A percentile compares a stretch with the other conserved stretches of the same genome.
phyloP scores from a whole-genome alignment of 2,329 filamentous ascomycete genomes.

The Penicillium sp. region DNA sequence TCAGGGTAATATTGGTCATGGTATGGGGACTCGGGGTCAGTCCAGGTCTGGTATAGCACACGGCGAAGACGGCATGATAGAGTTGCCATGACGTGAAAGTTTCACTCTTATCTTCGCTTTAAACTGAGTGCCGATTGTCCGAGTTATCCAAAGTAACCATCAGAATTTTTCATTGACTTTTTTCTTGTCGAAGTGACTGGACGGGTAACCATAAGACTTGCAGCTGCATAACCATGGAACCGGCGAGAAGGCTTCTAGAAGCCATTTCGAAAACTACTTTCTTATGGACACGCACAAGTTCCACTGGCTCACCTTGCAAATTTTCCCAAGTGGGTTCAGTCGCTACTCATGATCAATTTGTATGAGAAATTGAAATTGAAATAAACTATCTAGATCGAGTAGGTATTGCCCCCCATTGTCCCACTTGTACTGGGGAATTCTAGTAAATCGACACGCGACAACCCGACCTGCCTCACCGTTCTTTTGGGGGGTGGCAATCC shows the following conservation, averaged over 20 bases:
- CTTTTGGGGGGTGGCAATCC: background rate
- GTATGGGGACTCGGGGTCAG: background rate
- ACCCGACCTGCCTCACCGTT: background rate
- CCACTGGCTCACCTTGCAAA: constrained; percentile 2
- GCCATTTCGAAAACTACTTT: constrained; percentile 24
- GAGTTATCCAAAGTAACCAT: background rate
- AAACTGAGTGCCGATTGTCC: background rate
- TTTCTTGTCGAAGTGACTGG: background rate
- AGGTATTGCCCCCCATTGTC: background rate
- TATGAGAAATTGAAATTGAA: background rate
- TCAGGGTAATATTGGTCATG: background rate
- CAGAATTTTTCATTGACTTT: background rate
- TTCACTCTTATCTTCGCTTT: constrained; percentile 17
- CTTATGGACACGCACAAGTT: constrained; percentile 13
- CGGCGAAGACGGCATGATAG: constrained; percentile 25
- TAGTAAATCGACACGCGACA: background rate
- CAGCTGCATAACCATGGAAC: constrained; percentile 22
- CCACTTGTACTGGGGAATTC: background rate
- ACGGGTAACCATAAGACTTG: constrained; percentile 3
- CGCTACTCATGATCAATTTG: background rate
- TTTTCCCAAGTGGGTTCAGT: constrained; percentile 7
- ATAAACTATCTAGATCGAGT: background rate
- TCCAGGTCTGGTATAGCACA: constrained; percentile 2
- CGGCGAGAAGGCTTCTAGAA: constrained; percentile 35
- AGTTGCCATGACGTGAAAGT: constrained; percentile 23